phyloP scores from a whole-genome alignment of 2,329 filamentous ascomycete species.

The Blastomyces gilchristii region DNA sequence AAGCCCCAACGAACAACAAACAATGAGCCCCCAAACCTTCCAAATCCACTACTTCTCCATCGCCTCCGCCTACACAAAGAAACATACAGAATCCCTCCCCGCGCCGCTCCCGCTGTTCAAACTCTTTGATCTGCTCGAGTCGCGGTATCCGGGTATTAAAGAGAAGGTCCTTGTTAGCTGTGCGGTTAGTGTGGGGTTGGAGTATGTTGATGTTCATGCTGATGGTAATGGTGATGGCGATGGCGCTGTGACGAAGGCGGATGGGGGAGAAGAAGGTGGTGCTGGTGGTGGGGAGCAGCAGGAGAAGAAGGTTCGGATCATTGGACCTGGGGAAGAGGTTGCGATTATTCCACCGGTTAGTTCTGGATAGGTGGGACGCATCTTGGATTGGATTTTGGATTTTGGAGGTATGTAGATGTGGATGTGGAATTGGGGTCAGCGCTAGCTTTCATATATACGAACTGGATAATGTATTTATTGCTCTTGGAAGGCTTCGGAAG shows the following conservation, averaged over 20 bases:
- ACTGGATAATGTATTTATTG: not conserved
- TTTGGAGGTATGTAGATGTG: too few relatives aligned
- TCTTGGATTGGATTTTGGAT: not conserved
- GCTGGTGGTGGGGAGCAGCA: not conserved
- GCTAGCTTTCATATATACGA: not conserved
- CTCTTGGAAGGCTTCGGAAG: not conserved
- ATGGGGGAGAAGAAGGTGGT: conserved; percentile 13
- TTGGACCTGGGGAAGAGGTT: conserved; percentile 34
- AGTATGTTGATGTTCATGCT: conserved; percentile 34
- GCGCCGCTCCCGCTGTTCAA: conserved; percentile 31
- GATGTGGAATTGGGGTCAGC: not conserved
- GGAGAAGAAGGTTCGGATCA: conserved; percentile 18
- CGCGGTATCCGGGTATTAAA: conserved; percentile 33
- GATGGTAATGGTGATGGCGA: not conserved
- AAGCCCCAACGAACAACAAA: not conserved
- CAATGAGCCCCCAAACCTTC: conserved; percentile 21
- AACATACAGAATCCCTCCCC: conserved; percentile 31
- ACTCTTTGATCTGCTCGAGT: conserved; percentile 32
- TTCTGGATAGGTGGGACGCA: conserved; percentile 27
- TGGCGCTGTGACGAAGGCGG: conserved; percentile 12
- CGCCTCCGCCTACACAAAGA: conserved; percentile 33
- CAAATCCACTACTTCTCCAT: conserved; percentile 39
- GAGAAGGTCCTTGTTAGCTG: conserved; percentile 32
- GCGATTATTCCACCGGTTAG: conserved; percentile 41
- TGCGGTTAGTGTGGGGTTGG: conserved; percentile 34